Base-by-base conservation (phyloP, 139 green algal species). In the Yamagishiella unicocca region DNA sequence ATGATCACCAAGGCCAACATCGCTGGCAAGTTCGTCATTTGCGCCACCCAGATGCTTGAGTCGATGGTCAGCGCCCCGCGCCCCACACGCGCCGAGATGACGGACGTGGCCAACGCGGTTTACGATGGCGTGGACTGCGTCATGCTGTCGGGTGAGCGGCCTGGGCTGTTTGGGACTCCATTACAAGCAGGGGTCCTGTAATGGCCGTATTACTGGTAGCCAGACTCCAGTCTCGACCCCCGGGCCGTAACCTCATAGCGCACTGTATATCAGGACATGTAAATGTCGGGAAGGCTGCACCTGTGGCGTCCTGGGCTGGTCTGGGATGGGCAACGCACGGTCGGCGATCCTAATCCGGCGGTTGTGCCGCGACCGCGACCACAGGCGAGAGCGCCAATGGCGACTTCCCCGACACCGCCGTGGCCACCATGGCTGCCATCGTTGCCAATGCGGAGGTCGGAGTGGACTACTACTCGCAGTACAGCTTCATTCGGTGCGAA, bases 51-150 rank as follows among this genome's bases (percentile, higher is more conserved):
- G 90, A 96, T 96, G 94, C 93, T 96, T 24, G 94, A 96, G 89
- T 92, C 80, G 76, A 95, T 96, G 94, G 90, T 93, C 70, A 75
- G 21, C 81, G 94, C 86, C 90, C 94, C 93, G n/a, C 80, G 92
- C 17, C 93, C 93, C 35, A 96, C 94, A 19, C 93, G 96, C 29
- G 96, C 96, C 1, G 96, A 98, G 91, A 96, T 96, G 78, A 98
- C 96, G 2, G 95, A 98, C 83, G 96, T 98, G 6, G 96, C 96
- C 53, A 98, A 98, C 79, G 96, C 96, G 21, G 95, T 97, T n/a
- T 91, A 96, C 38, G 89, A 90, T 50, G 95, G 95, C 58, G 95
- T 93, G 22, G 95, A 98, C 84, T 90, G 73, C 40, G 91, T 94
- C 64, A 94, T 95, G 88, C 87, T 94, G 5, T 90, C 84, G 58